Evolutionary conservation across 495 filamentous ascomycete species (phyloP).

Genomic region (Xylona heveae): DNA sequence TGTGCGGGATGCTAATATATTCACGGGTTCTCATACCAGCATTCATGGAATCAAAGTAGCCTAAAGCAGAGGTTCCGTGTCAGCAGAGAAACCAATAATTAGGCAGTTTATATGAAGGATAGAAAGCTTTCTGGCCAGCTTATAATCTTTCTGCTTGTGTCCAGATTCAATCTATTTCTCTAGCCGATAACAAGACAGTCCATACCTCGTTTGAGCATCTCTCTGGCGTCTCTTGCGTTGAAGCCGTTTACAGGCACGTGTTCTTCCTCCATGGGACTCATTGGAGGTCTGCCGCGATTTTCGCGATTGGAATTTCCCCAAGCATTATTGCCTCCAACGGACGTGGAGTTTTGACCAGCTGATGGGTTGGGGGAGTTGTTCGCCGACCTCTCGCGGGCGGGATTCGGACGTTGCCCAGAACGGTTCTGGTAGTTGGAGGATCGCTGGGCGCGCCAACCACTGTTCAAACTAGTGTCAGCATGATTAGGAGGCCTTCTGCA

Average conservation of each 20-base stretch:
- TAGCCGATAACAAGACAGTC: conserved; percentile 15
- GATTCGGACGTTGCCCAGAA: too few relatives aligned
- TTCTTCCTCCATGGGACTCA: conserved; percentile 16
- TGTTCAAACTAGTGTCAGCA: too few relatives aligned
- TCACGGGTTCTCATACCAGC: not conserved
- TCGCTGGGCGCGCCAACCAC: too few relatives aligned
- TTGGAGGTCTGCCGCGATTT: conserved; percentile 1
- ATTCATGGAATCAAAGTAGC: not conserved
- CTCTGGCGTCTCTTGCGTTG: conserved; percentile 24
- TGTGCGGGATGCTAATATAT: not conserved
- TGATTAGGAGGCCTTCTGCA: too few relatives aligned
- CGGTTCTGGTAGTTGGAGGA: too few relatives aligned
- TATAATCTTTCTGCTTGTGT: conserved; percentile 1
- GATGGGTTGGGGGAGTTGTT: too few relatives aligned
- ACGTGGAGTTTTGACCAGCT: too few relatives aligned
- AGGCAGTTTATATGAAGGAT: too few relatives aligned
- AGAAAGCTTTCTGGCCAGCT: too few relatives aligned
- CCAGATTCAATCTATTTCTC: not conserved
- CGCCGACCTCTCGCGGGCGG: too few relatives aligned
- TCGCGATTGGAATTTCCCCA: conserved; percentile 7
- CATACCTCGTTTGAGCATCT: conserved; percentile 20
- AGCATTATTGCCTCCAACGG: too few relatives aligned
- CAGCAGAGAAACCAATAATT: too few relatives aligned
- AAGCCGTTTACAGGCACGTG: conserved; percentile 25
- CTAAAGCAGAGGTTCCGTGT: not conserved